phyloP scores from a whole-genome alignment of 495 filamentous ascomycete genomes.

The Amniculicola lignicola region DNA sequence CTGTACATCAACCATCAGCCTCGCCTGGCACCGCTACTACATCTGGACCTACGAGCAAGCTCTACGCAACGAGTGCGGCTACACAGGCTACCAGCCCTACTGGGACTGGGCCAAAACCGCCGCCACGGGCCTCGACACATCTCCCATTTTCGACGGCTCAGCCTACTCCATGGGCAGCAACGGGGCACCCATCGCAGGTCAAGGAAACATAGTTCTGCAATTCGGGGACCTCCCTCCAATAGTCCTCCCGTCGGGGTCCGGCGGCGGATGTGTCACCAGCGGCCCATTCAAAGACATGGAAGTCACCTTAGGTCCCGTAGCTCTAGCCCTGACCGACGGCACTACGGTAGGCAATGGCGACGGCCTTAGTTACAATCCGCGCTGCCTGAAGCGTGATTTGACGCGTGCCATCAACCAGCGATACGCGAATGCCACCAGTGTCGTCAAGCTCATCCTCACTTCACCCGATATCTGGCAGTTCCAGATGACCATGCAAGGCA shows the following conservation, averaged over 20 bases:
- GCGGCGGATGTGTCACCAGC: slow-evolving; percentile 61
- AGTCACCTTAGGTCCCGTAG: slow-evolving; percentile 25
- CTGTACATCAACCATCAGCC: too few relatives aligned
- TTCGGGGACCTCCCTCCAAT: slow-evolving; percentile 27
- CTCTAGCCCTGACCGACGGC: slow-evolving; percentile 7
- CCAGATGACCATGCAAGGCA: slow-evolving; percentile 29
- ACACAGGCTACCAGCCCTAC: slow-evolving; percentile 44
- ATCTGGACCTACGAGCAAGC: slow-evolving; percentile 30
- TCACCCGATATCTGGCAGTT: slow-evolving; percentile 18
- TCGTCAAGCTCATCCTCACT: slow-evolving; percentile 16
- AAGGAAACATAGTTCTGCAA: slow-evolving; percentile 33
- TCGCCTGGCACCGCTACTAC: slow-evolving; percentile 30
- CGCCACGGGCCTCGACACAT: slow-evolving; percentile 47
- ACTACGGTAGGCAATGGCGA: slow-evolving; percentile 9
- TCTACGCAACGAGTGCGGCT: slow-evolving; percentile 40
- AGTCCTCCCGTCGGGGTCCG: slow-evolving; percentile 49
- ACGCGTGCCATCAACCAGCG: slow-evolving; percentile 13
- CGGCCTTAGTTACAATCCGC: slow-evolving; percentile 21
- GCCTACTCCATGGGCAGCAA: slow-evolving; percentile 61
- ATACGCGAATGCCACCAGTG: slow-evolving; percentile 12
- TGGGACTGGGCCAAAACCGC: slow-evolving; percentile 64
- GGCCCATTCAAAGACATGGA: slow-evolving; percentile 54
- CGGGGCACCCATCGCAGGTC: slow-evolving; percentile 48
- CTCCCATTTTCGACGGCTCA: slow-evolving; percentile 64
- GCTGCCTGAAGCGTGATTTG: slow-evolving; percentile 28